phyloP scores from a whole-genome alignment of 1,284 basidiomycete species.

The Ceratobasidium sp. region DNA sequence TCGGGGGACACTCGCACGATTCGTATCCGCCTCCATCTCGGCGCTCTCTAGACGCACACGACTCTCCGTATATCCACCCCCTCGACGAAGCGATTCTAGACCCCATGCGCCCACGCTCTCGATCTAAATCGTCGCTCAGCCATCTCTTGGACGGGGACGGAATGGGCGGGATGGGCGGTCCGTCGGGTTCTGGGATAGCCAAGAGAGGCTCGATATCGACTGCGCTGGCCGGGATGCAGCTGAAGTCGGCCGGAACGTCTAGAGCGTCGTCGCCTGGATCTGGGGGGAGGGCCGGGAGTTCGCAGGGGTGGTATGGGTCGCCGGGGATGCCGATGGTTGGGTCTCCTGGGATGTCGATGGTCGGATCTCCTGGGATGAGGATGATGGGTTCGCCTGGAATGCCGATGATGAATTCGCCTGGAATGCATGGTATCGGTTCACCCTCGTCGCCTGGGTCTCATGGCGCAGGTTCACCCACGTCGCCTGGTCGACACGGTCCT shows the following conservation, averaged over 20 bases:
- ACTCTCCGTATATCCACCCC: neutral
- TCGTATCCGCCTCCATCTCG: neutral
- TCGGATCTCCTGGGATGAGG: too few species aligned
- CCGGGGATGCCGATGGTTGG: too few species aligned
- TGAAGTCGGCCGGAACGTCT: conserved; percentile 23
- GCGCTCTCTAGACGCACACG: neutral
- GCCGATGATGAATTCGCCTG: too few species aligned
- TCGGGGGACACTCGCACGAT: neutral
- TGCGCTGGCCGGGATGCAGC: conserved; percentile 22
- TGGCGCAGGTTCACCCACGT: neutral
- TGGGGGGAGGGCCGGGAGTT: too few species aligned
- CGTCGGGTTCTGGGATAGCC: neutral
- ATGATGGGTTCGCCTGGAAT: too few species aligned
- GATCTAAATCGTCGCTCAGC: conserved; percentile 34
- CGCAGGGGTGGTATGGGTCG: neutral
- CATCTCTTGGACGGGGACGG: conserved; percentile 38
- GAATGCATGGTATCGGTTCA: neutral
- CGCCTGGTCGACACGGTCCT: too few species aligned
- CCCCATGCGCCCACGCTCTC: conserved; percentile 4
- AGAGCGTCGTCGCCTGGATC: conserved; percentile 34
- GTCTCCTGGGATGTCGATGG: too few species aligned
- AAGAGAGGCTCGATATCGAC: conserved; percentile 36
- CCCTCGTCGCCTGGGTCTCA: neutral
- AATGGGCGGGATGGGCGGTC: conserved; percentile 14
- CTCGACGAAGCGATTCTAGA: conserved; percentile 2